phyloP scores from a whole-genome alignment of 495 filamentous ascomycete species.

The Choiromyces venosus region DNA sequence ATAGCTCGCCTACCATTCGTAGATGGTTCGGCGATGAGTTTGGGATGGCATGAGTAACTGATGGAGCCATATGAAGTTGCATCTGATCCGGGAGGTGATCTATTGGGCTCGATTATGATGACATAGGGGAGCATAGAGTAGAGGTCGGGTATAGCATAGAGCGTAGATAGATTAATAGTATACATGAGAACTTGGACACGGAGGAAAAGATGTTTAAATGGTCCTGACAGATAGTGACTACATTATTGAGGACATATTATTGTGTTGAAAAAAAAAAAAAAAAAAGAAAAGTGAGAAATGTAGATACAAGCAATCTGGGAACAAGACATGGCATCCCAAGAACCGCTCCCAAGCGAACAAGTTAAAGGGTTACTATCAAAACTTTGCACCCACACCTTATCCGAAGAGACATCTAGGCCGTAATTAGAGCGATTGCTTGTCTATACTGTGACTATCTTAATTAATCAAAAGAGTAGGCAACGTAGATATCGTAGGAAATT shows the following conservation, averaged over 20 bases:
- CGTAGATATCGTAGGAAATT: background rate
- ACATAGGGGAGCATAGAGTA: no score
- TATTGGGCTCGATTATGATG: no score
- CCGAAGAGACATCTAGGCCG: background rate
- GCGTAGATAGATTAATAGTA: no score
- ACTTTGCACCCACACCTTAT: background rate
- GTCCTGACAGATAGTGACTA: no score
- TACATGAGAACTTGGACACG: no score
- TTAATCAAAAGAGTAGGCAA: background rate
- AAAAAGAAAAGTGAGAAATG: background rate
- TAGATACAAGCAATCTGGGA: background rate
- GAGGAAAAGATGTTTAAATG: no score
- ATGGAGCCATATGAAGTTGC: no score
- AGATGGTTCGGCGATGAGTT: no score
- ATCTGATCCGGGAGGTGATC: no score
- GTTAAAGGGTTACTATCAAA: background rate
- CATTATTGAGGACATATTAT: background rate
- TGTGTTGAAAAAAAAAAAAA: background rate
- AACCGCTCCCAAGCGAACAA: background rate
- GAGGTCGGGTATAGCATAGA: no score
- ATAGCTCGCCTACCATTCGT: no score
- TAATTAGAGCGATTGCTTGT: background rate
- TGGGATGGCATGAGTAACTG: no score
- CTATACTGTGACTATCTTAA: constrained; percentile 1
- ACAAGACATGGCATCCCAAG: background rate